Conservation (phyloP, 1,139 yeast species). For the Protomyces gravidus region DNA sequence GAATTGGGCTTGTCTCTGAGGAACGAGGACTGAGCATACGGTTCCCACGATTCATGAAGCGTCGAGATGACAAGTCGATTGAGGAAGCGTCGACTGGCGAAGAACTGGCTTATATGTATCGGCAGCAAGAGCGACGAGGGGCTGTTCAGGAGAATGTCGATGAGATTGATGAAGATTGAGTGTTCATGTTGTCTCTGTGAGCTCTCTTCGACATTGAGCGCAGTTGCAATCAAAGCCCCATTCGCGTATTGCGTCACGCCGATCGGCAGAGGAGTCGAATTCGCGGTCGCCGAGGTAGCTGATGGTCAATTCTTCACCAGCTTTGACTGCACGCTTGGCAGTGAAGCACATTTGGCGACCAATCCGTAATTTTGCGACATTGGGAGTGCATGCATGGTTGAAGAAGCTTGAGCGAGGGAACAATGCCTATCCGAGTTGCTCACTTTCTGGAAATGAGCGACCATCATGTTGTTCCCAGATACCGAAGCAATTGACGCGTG, state of each 20-base stretch:
- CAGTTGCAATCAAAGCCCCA: conserved; percentile 24
- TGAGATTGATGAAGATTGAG: conserved; percentile 20
- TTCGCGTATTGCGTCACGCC: conserved; percentile 7
- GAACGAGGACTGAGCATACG: conserved; percentile 88
- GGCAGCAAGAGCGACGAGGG: conserved; percentile 23
- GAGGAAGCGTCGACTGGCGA: conserved; percentile 89
- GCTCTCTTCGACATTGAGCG: not conserved
- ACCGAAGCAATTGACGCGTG: conserved; percentile 71
- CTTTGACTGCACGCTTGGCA: conserved; percentile 4
- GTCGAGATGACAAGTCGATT: conserved; percentile 79
- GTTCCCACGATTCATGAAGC: conserved; percentile 81
- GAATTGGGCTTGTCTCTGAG: conserved; percentile 29
- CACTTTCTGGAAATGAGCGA: conserved; percentile 44
- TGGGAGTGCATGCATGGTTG: conserved; percentile 61
- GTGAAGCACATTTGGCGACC: conserved; percentile 40
- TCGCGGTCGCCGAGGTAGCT: conserved; percentile 25
- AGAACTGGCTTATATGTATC: conserved; percentile 72
- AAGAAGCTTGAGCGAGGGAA: conserved; percentile 66
- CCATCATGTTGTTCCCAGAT: conserved; percentile 51
- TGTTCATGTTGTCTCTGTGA: not conserved
- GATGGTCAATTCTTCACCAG: conserved; percentile 24
- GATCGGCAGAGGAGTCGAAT: not conserved
- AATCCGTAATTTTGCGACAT: conserved; percentile 43
- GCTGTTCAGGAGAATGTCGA: not conserved
- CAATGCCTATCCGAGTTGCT: conserved; percentile 63